A percentile compares a stretch with the other conserved stretches of the same genome.
These are phyloP conservation scores for Solanum sparsipilum DNA, from an alignment of 257 asterid genomes.

Conservation along the genomic window DNA sequence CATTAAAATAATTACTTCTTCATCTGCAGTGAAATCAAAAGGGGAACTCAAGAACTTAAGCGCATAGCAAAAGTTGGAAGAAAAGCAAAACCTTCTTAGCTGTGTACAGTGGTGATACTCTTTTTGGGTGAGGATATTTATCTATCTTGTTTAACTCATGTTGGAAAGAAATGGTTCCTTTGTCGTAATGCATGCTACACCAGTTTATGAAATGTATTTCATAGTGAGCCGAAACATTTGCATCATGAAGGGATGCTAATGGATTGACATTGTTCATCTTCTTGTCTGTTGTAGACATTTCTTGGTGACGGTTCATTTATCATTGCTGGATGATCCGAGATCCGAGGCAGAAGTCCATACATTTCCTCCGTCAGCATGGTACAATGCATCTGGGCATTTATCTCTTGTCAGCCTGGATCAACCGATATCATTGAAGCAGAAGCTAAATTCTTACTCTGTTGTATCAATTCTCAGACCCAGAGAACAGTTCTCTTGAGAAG, in stretches of 20 bases:
- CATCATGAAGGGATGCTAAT: not conserved
- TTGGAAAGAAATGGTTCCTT: not conserved
- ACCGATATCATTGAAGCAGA: not conserved
- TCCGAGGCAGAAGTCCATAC: not conserved
- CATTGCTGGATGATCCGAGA: not conserved
- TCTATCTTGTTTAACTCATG: not conserved
- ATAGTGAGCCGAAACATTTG: not conserved
- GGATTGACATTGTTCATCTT: not conserved
- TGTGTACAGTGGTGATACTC: not conserved
- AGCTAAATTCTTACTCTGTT: not conserved
- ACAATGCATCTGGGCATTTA: not conserved
- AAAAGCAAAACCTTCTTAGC: constrained; percentile 66
- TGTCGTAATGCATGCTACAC: not conserved
- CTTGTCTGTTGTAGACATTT: not conserved
- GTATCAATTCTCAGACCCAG: not conserved
- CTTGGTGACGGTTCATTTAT: not conserved
- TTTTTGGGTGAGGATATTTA: not conserved
- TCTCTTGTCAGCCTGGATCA: not conserved
- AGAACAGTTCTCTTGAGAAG: not conserved
- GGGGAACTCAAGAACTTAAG: constrained; percentile 57
- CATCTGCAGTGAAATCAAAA: constrained; percentile 47
- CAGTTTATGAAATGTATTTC: not conserved
- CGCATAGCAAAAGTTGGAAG: constrained; percentile 48
- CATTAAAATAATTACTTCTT: not conserved
- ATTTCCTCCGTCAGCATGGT: not conserved